These are phyloP conservation scores for Eucalyptus virginea DNA, from an alignment of 345 rosid species.

Conservation along the genomic window DNA sequence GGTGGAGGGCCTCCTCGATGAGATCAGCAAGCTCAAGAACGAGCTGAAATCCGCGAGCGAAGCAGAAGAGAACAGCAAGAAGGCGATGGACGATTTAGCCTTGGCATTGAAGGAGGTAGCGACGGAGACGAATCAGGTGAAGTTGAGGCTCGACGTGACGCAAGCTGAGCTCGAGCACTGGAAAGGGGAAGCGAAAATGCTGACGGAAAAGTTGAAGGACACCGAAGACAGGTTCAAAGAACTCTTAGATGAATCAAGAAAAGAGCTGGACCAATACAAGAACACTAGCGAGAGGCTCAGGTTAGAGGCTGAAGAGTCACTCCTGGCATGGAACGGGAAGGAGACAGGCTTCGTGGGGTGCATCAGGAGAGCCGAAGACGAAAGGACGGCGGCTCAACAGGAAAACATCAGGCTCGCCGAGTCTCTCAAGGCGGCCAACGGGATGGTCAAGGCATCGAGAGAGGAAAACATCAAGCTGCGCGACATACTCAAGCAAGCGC, in stretches of 20 bases:
- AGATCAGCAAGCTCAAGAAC: slow-evolving; percentile 17
- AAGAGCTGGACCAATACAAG: slow-evolving; percentile 37
- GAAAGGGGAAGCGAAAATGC: slow-evolving; percentile 13
- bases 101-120: slow-evolving; percentile 74
- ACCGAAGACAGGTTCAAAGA: slow-evolving; percentile 11
- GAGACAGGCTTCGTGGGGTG: slow-evolving; percentile 60
- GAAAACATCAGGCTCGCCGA: slow-evolving; percentile 40
- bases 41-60: slow-evolving; percentile 35
- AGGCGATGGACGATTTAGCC: slow-evolving; percentile 86
- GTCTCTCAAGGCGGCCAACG: slow-evolving; percentile 30
- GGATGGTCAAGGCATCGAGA: slow-evolving; percentile 18
- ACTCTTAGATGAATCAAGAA: slow-evolving; percentile 24
- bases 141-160: slow-evolving; percentile 30
- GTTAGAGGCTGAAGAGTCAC: slow-evolving; percentile 71
- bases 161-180: slow-evolving; percentile 29
- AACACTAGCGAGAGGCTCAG: slow-evolving; percentile 58
- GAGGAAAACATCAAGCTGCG: slow-evolving; percentile 61
- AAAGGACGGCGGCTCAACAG: slow-evolving; percentile 29
- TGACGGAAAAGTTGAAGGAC: slow-evolving; percentile 15
- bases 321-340: slow-evolving; percentile 69
- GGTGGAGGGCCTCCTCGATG: slow-evolving; percentile 10
- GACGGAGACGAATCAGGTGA: slow-evolving; percentile 33
- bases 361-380: slow-evolving; percentile 68
- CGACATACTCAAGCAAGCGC: slow-evolving; percentile 79
- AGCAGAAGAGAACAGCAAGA: slow-evolving; percentile 72